These are phyloP conservation scores for Xanthoceras sorbifolium DNA, from an alignment of 345 rosid genomes.

Conservation along the genomic window DNA sequence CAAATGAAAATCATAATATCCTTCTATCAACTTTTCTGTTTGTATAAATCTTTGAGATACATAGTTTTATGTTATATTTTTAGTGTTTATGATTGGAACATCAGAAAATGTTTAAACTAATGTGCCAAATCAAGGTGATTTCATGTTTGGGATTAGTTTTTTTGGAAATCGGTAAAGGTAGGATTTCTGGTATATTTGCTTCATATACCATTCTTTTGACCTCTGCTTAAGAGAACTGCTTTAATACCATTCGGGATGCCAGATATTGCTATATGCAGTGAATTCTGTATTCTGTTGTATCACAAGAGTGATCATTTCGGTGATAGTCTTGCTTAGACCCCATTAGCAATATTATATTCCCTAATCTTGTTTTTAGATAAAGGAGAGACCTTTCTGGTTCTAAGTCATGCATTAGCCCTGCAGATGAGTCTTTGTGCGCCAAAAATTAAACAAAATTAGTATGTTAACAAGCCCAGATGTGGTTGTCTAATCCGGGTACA, in stretches of 20 bases:
- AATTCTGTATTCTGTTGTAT: background rate
- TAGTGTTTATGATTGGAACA: background rate
- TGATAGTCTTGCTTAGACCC: background rate
- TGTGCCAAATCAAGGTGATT: background rate
- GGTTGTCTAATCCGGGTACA: conserved; percentile 2
- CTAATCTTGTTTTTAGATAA: background rate
- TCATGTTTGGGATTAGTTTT: background rate
- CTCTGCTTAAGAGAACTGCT: background rate
- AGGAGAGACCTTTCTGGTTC: background rate
- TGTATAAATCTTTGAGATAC: background rate
- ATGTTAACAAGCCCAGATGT: background rate
- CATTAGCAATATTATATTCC: background rate
- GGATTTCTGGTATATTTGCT: background rate
- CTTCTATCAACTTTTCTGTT: background rate
- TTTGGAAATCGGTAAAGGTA: background rate
- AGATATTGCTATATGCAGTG: background rate
- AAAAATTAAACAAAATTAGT: background rate
- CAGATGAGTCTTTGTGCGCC: background rate
- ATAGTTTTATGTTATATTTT: background rate
- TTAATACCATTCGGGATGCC: background rate
- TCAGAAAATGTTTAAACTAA: background rate
- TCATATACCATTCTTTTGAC: background rate
- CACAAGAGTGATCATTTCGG: background rate
- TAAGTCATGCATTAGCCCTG: background rate
- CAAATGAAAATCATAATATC: background rate